These are phyloP conservation scores for Cercospora sp. DNA, from an alignment of 2,329 filamentous ascomycete genomes.

Conservation along the genomic window DNA sequence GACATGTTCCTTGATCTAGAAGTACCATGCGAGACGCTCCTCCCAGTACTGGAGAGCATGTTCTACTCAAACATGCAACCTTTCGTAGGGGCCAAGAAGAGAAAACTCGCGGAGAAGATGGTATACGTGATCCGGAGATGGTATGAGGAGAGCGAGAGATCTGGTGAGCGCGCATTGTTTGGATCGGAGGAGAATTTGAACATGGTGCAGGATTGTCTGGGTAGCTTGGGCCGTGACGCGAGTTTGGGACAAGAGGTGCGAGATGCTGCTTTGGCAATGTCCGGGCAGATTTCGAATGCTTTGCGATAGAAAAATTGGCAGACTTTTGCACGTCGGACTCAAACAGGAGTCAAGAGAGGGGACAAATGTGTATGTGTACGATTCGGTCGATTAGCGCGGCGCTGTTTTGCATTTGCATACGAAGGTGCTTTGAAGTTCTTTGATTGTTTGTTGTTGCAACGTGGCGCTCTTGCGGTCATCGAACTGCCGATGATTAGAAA, in stretches of 20 bases:
- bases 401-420: slow-evolving; percentile 12
- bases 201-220: slow-evolving; percentile 38
- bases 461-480: background rate
- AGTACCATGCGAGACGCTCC: slow-evolving; percentile 61
- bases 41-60: slow-evolving; percentile 63
- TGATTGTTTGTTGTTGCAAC: background rate
- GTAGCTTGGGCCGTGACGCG: slow-evolving; percentile 26
- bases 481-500: background rate
- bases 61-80: slow-evolving; percentile 68
- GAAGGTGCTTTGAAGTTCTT: background rate
- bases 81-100: slow-evolving; percentile 57
- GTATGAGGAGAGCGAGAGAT: slow-evolving; percentile 58
- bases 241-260: slow-evolving; percentile 28
- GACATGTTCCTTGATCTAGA: slow-evolving; percentile 66
- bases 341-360: background rate
- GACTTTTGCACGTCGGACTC: background rate
- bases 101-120: slow-evolving; percentile 61
- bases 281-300: slow-evolving; percentile 18
- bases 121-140: slow-evolving; percentile 62
- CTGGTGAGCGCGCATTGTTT: slow-evolving; percentile 56
- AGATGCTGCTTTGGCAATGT: slow-evolving; percentile 27
- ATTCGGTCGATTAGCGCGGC: slow-evolving; percentile 18
- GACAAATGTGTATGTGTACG: background rate
- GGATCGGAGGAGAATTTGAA: slow-evolving; percentile 60
- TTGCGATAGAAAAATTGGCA: slow-evolving; percentile 13